These are phyloP conservation scores for Dactylellina parvicollis DNA, from an alignment of 2,329 filamentous ascomycete genomes.

Conservation along the genomic window DNA sequence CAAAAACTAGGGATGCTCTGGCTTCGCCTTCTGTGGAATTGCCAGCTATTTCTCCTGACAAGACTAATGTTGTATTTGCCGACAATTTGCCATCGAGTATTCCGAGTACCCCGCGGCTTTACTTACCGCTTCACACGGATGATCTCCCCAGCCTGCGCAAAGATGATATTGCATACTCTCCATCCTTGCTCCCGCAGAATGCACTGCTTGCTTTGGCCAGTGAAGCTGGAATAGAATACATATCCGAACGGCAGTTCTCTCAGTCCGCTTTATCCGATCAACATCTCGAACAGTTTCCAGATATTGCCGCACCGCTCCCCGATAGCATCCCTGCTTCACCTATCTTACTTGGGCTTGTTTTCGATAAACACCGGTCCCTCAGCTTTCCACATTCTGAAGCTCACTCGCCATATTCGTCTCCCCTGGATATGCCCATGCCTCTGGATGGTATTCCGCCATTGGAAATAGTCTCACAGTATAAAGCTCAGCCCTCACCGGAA, in stretches of 20 bases:
- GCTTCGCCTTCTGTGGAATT: neutral
- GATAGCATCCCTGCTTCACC: conserved; percentile 19
- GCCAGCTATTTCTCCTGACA: neutral
- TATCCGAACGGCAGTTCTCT: neutral
- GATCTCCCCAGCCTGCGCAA: neutral
- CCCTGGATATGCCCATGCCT: neutral
- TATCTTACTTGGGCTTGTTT: neutral
- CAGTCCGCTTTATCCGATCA: neutral
- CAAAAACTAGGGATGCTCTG: neutral
- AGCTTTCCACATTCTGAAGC: conserved; percentile 1
- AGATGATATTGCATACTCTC: neutral
- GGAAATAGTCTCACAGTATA: neutral
- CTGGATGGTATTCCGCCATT: neutral
- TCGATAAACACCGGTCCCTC: neutral
- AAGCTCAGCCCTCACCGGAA: neutral
- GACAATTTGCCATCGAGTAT: conserved; percentile 5
- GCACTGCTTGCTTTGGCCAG: neutral
- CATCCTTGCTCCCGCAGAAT: conserved; percentile 1
- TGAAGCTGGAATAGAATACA: too few relatives aligned
- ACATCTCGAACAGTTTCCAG: neutral
- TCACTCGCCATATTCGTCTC: conserved; percentile 7
- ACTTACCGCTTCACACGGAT: neutral
- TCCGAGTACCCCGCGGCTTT: conserved; percentile 1
- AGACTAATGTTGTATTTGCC: neutral
- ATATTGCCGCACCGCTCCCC: neutral